These are phyloP conservation scores for Aurantiochytrium sp. DNA, from an alignment of 108 stramenopile species.

Conservation along the genomic window DNA sequence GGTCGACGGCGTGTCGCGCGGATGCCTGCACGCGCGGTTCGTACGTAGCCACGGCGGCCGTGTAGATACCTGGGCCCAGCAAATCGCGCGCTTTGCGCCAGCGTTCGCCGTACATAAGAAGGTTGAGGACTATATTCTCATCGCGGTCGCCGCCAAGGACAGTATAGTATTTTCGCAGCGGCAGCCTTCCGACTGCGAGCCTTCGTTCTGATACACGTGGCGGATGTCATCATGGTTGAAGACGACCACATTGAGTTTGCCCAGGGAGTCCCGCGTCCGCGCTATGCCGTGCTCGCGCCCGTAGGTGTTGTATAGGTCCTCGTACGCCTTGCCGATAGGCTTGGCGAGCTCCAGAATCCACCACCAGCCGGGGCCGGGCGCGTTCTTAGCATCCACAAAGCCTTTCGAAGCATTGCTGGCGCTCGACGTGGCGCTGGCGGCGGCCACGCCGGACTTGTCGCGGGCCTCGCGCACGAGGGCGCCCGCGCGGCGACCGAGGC, in stretches of 20 bases:
- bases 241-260: neutral
- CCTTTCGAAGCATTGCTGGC: too few relatives aligned
- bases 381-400: too few relatives aligned
- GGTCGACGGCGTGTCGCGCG: neutral
- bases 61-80: neutral
- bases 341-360: neutral
- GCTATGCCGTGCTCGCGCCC: neutral
- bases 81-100: neutral
- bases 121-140: neutral
- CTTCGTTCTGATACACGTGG: neutral
- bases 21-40: neutral
- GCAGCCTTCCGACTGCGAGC: neutral
- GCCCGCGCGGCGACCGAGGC: too few relatives aligned
- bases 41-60: neutral
- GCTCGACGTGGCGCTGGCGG: too few relatives aligned
- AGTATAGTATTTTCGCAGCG: neutral
- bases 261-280: neutral
- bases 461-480: too few relatives aligned
- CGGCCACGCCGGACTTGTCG: too few relatives aligned
- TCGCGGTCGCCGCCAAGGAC: neutral
- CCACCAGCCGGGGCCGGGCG: slow-evolving; percentile 5
- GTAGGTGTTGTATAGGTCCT: neutral
- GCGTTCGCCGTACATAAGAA: neutral
- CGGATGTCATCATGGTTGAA: neutral
- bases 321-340: neutral